Conservation (phyloP, 805 yeast species). For the Sugiyamaella floridensis region DNA sequence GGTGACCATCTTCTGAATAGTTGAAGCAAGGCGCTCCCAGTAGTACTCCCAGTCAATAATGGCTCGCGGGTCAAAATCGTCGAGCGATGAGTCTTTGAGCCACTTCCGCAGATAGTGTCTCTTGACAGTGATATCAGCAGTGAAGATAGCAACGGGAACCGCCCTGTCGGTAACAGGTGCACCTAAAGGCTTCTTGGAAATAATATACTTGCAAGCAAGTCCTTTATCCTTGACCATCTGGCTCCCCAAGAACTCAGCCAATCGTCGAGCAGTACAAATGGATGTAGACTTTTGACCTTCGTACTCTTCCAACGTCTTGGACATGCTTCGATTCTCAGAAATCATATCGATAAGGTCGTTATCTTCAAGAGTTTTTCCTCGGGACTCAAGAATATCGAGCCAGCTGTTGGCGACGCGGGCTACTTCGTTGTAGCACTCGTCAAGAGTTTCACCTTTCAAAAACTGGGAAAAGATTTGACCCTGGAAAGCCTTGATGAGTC, state of each 20-base stretch:
- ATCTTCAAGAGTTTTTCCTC: conserved; percentile 82
- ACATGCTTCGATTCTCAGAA: conserved; percentile 95
- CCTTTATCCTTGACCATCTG: conserved; percentile 97
- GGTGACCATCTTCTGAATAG: conserved; percentile 87
- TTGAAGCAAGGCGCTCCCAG: conserved; percentile 83
- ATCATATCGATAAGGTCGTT: conserved; percentile 90
- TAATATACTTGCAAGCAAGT: conserved; percentile 87
- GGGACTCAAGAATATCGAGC: conserved; percentile 86
- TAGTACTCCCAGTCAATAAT: conserved; percentile 94
- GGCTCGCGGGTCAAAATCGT: conserved; percentile 77
- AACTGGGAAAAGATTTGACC: conserved; percentile 88
- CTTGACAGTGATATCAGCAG: conserved; percentile 69
- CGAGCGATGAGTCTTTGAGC: conserved; percentile 72
- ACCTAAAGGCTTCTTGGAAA: conserved; percentile 71
- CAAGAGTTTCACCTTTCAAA: conserved; percentile 74
- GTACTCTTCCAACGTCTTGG: conserved; percentile 82
- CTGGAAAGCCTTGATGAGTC: conserved; percentile 88
- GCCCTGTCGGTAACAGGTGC: conserved; percentile 96
- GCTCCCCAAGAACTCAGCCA: conserved; percentile 91
- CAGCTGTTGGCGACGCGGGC: conserved; percentile 92
- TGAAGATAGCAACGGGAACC: conserved; percentile 90
- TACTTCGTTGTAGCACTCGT: conserved; percentile 78
- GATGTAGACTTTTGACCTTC: conserved; percentile 89
- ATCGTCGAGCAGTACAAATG: conserved; percentile 86
- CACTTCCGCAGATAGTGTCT: conserved; percentile 70